A percentile compares a stretch with the other conserved stretches of the same genome.
These are phyloP conservation scores for Hypomyces perniciosus DNA, from an alignment of 2,329 filamentous ascomycete genomes.

Conservation along the genomic window DNA sequence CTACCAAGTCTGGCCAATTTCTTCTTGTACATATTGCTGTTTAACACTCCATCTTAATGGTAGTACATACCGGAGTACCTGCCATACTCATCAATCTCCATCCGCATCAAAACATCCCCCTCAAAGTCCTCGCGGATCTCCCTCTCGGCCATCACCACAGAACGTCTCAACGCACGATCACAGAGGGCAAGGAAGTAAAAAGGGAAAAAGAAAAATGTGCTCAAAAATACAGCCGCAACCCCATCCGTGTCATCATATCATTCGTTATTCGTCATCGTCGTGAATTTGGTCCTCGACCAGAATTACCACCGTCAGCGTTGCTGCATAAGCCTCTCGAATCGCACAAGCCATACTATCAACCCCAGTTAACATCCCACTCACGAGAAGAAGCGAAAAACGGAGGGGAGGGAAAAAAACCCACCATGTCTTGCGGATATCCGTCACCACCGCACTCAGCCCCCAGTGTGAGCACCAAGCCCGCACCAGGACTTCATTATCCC, in stretches of 20 bases:
- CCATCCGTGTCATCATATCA: constrained; percentile 13
- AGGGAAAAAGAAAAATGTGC: constrained; percentile 4
- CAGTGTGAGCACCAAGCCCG: constrained; percentile 73
- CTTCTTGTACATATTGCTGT: too few species aligned
- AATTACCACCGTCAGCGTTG: constrained; percentile 66
- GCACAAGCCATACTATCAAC: constrained; percentile 61
- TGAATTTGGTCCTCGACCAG: constrained; percentile 49
- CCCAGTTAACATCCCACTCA: constrained; percentile 13
- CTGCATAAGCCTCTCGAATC: constrained; percentile 69
- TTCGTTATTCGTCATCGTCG: constrained; percentile 36
- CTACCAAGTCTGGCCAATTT: too few species aligned
- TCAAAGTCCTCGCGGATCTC: too few species aligned
- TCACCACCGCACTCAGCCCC: constrained; percentile 65
- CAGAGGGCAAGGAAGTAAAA: too few species aligned
- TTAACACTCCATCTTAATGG: too few species aligned
- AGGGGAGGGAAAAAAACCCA: constrained; percentile 30
- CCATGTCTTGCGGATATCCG: constrained; percentile 63
- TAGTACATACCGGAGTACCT: too few species aligned
- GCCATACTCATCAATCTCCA: too few species aligned
- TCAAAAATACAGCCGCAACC: not conserved
- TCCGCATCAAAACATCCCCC: too few species aligned
- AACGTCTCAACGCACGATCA: too few species aligned
- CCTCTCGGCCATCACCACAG: too few species aligned
- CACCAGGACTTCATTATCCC: constrained; percentile 70
- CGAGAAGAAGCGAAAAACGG: not conserved